These are phyloP conservation scores for Monosporozyma aerobia DNA, from an alignment of 805 yeast species.

Conservation along the genomic window DNA sequence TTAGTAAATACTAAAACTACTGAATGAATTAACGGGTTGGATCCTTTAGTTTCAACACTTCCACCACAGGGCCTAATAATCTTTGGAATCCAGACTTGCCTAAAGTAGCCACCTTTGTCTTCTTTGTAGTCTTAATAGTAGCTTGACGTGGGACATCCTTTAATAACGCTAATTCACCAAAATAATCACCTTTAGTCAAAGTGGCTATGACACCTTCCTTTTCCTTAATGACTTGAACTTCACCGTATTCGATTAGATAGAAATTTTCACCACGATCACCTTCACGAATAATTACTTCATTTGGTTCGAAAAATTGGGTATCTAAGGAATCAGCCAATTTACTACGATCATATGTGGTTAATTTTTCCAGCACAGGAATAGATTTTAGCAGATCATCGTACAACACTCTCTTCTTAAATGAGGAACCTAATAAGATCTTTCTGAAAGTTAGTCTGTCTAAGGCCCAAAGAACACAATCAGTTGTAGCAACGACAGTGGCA, in stretches of 20 bases:
- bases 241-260: conserved; percentile 70
- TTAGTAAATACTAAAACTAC: neutral
- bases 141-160: conserved; percentile 93
- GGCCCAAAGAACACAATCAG: conserved; percentile 79
- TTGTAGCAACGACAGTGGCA: conserved; percentile 73
- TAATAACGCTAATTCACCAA: conserved; percentile 91
- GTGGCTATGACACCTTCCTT: conserved; percentile 52
- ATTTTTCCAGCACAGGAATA: conserved; percentile 69
- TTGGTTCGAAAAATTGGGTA: conserved; percentile 62
- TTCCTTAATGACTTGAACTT: conserved; percentile 59
- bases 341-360: conserved; percentile 73
- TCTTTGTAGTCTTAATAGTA: conserved; percentile 67
- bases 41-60: conserved; percentile 74
- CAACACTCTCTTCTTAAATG: conserved; percentile 81
- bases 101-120: conserved; percentile 81
- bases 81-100: conserved; percentile 91
- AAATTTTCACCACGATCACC: conserved; percentile 80
- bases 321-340: conserved; percentile 92
- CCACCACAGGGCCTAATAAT: conserved; percentile 89
- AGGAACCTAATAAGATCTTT: conserved; percentile 77
- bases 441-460: conserved; percentile 84
- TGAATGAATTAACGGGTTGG: conserved; percentile 43
- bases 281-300: conserved; percentile 68
- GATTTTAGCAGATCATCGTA: conserved; percentile 82
- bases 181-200: conserved; percentile 77